Evolutionary conservation across 768 basidiomycete species (phyloP).

Genomic region (Naganishia vaughanmartiniae): DNA sequence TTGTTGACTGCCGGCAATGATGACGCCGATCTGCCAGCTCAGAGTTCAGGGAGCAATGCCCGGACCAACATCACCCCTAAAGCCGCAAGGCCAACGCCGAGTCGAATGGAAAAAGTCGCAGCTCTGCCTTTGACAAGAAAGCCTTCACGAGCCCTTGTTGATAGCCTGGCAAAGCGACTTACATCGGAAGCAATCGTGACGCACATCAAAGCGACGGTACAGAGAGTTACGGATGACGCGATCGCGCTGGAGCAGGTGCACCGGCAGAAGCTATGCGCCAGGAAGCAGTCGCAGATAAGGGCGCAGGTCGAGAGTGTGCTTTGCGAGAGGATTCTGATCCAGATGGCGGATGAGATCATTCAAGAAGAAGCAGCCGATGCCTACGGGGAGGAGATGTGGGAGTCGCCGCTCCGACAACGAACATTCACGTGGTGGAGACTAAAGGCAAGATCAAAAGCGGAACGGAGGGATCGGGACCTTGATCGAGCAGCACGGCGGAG

Average conservation of each 20-base stretch:
- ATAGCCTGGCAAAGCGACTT: conserved; percentile 5
- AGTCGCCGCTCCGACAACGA: conserved; percentile 9
- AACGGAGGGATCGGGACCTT: not conserved
- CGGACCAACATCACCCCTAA: not conserved
- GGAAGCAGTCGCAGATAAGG: not conserved
- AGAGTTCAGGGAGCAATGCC: not conserved
- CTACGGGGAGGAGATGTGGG: conserved; percentile 21
- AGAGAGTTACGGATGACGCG: not conserved
- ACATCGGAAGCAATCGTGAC: conserved; percentile 1
- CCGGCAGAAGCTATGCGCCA: not conserved
- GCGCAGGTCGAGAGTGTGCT: not conserved
- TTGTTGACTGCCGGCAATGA: not conserved
- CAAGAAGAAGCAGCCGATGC: conserved; percentile 19
- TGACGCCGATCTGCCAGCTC: not conserved
- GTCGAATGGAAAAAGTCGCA: not conserved
- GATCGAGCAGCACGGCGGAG: conserved; percentile 3
- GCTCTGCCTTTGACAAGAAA: not conserved
- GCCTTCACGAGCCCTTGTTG: not conserved
- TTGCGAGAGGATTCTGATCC: not conserved
- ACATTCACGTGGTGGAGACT: conserved; percentile 6
- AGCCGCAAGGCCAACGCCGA: not conserved
- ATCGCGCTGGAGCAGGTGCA: not conserved
- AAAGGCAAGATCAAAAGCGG: not conserved
- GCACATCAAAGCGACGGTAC: not conserved
- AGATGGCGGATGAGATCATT: not conserved